phyloP scores from a whole-genome alignment of 2,329 filamentous ascomycete species.

The Nothopassalora personata region DNA sequence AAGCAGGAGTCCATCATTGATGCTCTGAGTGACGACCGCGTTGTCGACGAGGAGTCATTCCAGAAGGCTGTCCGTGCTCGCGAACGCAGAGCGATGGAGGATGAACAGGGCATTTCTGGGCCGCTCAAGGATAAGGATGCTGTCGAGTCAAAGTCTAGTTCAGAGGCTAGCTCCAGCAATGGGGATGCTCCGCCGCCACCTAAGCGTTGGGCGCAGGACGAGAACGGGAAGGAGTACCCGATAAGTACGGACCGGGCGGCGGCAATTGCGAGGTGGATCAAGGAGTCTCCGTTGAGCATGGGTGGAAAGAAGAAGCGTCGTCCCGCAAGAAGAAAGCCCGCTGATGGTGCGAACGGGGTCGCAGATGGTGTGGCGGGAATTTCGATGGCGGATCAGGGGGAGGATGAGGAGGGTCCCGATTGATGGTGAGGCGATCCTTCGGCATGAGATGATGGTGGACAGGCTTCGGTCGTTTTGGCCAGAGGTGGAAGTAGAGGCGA shows the following conservation, averaged over 20 bases:
- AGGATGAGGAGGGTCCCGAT: constrained; percentile 24
- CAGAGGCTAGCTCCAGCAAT: constrained; percentile 2
- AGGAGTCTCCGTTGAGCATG: constrained; percentile 41
- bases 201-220: constrained; percentile 59
- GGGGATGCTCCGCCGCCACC: constrained; percentile 26
- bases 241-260: constrained; percentile 65
- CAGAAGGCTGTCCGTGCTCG: constrained; percentile 58
- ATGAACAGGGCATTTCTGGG: constrained; percentile 44
- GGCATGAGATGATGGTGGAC: not conserved
- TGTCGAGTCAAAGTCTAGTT: constrained; percentile 1
- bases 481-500: not conserved
- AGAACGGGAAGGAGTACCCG: constrained; percentile 63
- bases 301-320: constrained; percentile 34
- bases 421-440: not conserved
- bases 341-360: constrained; percentile 11
- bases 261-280: constrained; percentile 64
- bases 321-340: constrained; percentile 28
- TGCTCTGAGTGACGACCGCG: constrained; percentile 61
- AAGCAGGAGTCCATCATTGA: constrained; percentile 63
- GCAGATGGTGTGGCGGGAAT: constrained; percentile 13
- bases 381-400: constrained; percentile 19
- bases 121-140: constrained; percentile 29
- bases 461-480: too few relatives aligned
- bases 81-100: constrained; percentile 52
- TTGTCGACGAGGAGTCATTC: constrained; percentile 62